Conservation (phyloP, 2,329 filamentous ascomycete species). For the Aspergillus felis region DNA sequence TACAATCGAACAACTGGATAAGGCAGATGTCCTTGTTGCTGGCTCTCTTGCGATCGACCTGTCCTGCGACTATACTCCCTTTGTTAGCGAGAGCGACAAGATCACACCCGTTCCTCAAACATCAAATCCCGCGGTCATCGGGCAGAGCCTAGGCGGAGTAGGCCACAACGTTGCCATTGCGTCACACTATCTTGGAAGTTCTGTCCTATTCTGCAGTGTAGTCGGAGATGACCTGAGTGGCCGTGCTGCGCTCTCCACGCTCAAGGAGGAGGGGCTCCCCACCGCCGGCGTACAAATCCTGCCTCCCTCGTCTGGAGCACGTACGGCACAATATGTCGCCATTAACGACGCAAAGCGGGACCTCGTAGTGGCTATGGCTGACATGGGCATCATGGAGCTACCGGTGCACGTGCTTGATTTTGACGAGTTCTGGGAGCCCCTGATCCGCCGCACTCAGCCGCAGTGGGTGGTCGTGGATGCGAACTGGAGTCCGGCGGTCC, state of each 20-base stretch:
- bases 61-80: constrained; percentile 70
- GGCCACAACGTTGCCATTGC: constrained; percentile 88
- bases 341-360: constrained; percentile 81
- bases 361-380: constrained; percentile 88
- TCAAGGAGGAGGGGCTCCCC: constrained; percentile 57
- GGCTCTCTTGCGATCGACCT: constrained; percentile 88
- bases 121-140: constrained; percentile 80
- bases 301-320: constrained; percentile 48
- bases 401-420: constrained; percentile 40
- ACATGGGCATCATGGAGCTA: constrained; percentile 76
- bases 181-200: constrained; percentile 64
- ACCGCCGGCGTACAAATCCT: constrained; percentile 63
- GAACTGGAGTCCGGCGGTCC: constrained; percentile 70
- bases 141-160: constrained; percentile 82
- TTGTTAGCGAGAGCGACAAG: constrained; percentile 31
- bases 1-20: constrained; percentile 14
- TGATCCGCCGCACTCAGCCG: constrained; percentile 56
- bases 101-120: constrained; percentile 57
- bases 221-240: constrained; percentile 78
- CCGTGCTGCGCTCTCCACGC: constrained; percentile 63
- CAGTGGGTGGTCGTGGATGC: constrained; percentile 80
- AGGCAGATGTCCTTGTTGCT: constrained; percentile 72
- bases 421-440: constrained; percentile 57
- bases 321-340: constrained; percentile 88
- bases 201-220: constrained; percentile 72